Conservation (phyloP, 257 asterid species). For the Capsicum rhomboideum region DNA sequence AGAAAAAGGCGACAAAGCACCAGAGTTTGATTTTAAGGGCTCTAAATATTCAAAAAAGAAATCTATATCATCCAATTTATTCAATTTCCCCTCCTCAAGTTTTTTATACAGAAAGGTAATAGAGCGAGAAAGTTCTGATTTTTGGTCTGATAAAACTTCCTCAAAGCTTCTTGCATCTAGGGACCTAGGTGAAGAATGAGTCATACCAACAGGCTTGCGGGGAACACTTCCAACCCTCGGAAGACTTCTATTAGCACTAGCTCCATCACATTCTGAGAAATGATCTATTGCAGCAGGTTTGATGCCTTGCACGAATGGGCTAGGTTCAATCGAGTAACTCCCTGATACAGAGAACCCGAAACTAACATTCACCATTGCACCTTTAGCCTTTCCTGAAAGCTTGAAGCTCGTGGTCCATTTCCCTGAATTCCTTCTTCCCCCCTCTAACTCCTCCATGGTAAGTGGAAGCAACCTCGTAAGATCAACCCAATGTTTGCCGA, state of each 20-base stretch:
- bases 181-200: constrained; percentile 22
- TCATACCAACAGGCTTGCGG: constrained; percentile 16
- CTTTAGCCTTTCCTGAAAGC: constrained; percentile 76
- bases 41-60: constrained; percentile 11
- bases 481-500: constrained; percentile 82
- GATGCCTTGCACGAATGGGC: constrained; percentile 26
- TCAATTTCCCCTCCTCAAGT: constrained; percentile 41
- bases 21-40: constrained; percentile 10
- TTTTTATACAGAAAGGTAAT: constrained; percentile 38
- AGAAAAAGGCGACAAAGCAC: constrained; percentile 9
- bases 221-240: constrained; percentile 16
- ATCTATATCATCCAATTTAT: constrained; percentile 12
- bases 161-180: constrained; percentile 24
- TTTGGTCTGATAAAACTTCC: constrained; percentile 21
- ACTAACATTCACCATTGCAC: constrained; percentile 67
- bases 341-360: constrained; percentile 62
- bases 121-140: constrained; percentile 41
- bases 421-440: constrained; percentile 53
- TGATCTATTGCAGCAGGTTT: constrained; percentile 11
- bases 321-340: constrained; percentile 38
- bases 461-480: constrained; percentile 84
- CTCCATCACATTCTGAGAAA: constrained; percentile 19
- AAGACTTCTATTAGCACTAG: constrained; percentile 9
- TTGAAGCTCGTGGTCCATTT: constrained; percentile 88
- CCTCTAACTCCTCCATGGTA: constrained; percentile 61